Percentiles rank a stretch among this genome's conserved stretches.
Conservation (phyloP, 768 basidiomycete species). For the Boletus sp. region DNA sequence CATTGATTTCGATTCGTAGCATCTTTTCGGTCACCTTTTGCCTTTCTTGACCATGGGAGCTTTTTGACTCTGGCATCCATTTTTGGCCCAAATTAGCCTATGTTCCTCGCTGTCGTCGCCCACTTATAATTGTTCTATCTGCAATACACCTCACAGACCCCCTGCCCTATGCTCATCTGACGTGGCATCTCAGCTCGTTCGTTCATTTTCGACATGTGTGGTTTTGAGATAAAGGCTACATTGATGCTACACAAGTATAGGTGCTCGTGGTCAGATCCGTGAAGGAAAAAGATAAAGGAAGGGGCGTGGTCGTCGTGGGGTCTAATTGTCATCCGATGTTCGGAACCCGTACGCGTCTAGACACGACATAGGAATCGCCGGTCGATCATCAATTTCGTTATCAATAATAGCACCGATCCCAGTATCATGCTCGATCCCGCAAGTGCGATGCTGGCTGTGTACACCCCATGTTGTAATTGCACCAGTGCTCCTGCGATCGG, state of each 20-base stretch:
- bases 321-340: neutral
- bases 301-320: neutral
- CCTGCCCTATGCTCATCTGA: neutral
- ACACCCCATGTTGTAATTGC: constrained; percentile 42
- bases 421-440: constrained; percentile 56
- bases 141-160: constrained; percentile 26
- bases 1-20: constrained; percentile 14
- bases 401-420: constrained; percentile 56
- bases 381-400: constrained; percentile 47
- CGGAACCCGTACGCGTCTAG: constrained; percentile 22
- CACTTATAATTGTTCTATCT: constrained; percentile 27
- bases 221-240: constrained; percentile 29
- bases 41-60: constrained; percentile 11
- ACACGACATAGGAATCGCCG: constrained; percentile 43
- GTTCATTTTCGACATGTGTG: neutral
- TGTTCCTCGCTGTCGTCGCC: constrained; percentile 15
- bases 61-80: neutral
- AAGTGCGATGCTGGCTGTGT: constrained; percentile 51
- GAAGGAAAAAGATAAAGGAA: neutral
- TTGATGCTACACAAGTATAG: constrained; percentile 21
- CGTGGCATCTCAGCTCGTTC: constrained; percentile 1
- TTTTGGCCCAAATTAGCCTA: constrained; percentile 19
- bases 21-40: constrained; percentile 6
- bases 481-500: constrained; percentile 62
- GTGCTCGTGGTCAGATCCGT: constrained; percentile 17